Evolutionary conservation across 768 basidiomycete genomes (phyloP).

Genomic region (Trametopsis cervina): DNA sequence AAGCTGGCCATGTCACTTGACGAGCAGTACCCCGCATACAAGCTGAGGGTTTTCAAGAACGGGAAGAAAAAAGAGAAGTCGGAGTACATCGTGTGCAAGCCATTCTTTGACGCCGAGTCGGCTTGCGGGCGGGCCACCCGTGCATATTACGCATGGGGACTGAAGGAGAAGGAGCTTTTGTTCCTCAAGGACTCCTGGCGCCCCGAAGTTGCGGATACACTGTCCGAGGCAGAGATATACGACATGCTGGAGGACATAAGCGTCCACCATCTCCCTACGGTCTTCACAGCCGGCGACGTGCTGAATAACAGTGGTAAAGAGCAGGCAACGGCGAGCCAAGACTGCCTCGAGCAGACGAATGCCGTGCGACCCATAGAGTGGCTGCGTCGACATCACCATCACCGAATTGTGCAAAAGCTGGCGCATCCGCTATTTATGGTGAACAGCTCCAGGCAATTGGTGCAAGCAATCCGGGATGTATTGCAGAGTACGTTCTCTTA

Average conservation of each 20-base stretch:
- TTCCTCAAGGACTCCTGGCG: constrained; percentile 13
- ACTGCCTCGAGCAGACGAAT: not conserved
- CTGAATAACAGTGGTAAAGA: not conserved
- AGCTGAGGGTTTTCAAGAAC: constrained; percentile 1
- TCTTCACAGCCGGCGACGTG: constrained; percentile 7
- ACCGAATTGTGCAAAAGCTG: constrained; percentile 3
- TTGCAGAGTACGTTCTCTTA: not conserved
- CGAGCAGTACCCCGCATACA: constrained; percentile 1
- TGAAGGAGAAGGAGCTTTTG: not conserved
- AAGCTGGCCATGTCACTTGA: no score
- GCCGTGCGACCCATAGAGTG: not conserved
- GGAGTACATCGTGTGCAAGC: not conserved
- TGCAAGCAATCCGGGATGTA: constrained; percentile 5
- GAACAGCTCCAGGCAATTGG: constrained; percentile 1
- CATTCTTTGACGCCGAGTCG: not conserved
- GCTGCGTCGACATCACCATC: not conserved
- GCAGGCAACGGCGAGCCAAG: not conserved
- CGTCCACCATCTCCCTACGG: constrained; percentile 1
- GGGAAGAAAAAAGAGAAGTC: not conserved
- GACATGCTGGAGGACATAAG: not conserved
- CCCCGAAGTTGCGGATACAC: not conserved
- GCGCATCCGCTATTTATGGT: constrained; percentile 1
- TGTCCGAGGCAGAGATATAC: constrained; percentile 2
- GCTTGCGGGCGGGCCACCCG: constrained; percentile 7
- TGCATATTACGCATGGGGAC: constrained; percentile 4